Evolutionary conservation across 176 grass and related monocot genomes (phyloP), one percentile per base, ranked within the genome.

Genomic region (Tillandsia leiboldiana): DNA sequence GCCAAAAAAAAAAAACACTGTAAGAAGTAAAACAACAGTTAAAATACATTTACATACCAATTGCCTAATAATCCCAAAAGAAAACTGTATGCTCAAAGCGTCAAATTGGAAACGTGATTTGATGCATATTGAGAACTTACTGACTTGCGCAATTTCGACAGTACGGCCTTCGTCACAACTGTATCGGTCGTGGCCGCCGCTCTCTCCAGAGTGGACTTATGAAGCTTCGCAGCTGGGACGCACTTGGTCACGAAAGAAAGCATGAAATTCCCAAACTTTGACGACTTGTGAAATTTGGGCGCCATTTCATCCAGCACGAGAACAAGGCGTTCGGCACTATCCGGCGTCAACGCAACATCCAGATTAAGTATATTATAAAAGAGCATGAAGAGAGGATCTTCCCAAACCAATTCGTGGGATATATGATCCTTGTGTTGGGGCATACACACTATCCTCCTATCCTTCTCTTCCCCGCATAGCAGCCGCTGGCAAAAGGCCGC

Each of bases 181-280:
- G 86, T 89, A 49, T 77, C 70, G 23, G 88, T 96, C 81, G 50
- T 85, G 70, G 63, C 57, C 52, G 88, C 78, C 48, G 81, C 88
- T 74, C 66, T 84, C 74, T 89, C 73, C 57, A 96, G 79, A 58
- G 81, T 74, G 79, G 62, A 66, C 53, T 73, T 85, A 22, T 92
- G 86, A 69, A 53, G 47, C 23, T 69, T 83, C 57, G 78, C 84
- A 59, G 70, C 79, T 22, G 67, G 51, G 48, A 69, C 78, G 65
- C 85, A 89, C 69, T 89, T 92, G 0, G 69, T 75, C 17, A 92
- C 48, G 1, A 96, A 85, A 76, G 81, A 87, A 23, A 79, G 29
- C n/a, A 96, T 58, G 68, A 96, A 87, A 26, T 86, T 90, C 27
- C 86, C 68, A 76, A 96, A 96, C 79, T 96, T 92, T n/a, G 85